Base-by-base conservation (phyloP, 2,329 filamentous ascomycete genomes). In the Penicillium sp. region DNA sequence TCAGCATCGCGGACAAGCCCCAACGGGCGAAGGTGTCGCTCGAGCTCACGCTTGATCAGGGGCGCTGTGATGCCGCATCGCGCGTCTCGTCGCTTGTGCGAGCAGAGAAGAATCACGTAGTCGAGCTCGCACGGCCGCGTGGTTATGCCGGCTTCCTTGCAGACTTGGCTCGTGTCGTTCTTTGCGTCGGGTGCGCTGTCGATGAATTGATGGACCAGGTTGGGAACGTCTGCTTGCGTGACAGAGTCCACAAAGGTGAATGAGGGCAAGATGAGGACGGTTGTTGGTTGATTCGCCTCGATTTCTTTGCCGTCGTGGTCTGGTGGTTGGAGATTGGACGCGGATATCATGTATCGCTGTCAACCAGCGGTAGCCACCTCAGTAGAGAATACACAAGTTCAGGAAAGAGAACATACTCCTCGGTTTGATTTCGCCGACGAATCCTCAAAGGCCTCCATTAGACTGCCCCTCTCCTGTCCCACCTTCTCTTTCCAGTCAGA, bases 51-150 rank as follows among this genome's bases (percentile, higher is more conserved):
- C 56, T 88, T 86, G 51, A 96, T 81, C 8, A 96, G 80, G 1
- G 92, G 92, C 0, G 92, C 92, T 49, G 89, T 92, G 77, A 96
- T 92, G 0, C 92, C 93, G 75, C 94, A 97, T 65, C 94, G 90
- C 0, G 91, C 92, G 73, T 97, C 93, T 66, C 93, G 89, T 37
- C 91, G 95, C 69, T 85, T 87, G 72, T 97, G 93, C 34, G 90
- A 95, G 80, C 93, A 97, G 67, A 97, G 86, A 49, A 97, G 85
- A 69, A 97, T 90, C 34, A 97, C 82, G 65, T 89, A 92, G 67
- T 85, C 83, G 80, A 96, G 92, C 6, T 90, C 90, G 66, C 88
- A 93, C 2, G 88, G 83, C 5, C 86, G 84, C 10, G 85, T 77
- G 15, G 76, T 68, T 38, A 76, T 63, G 41, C 63, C 54, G 42